These are phyloP conservation scores for Chrysoporthe cubensis DNA, from an alignment of 2,329 filamentous ascomycete genomes.

Conservation along the genomic window DNA sequence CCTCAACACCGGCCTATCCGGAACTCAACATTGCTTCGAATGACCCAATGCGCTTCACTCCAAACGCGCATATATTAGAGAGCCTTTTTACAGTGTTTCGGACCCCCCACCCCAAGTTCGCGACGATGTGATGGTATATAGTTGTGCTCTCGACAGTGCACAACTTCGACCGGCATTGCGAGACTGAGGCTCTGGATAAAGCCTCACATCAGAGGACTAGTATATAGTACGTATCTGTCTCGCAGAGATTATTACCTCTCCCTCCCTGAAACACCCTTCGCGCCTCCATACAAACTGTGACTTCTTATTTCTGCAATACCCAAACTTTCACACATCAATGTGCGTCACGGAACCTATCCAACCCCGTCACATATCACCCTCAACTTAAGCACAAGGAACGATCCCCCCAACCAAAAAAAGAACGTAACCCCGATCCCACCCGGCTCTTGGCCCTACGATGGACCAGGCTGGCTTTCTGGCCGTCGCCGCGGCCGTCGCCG, in stretches of 20 bases:
- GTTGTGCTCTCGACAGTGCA: too few relatives aligned
- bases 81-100: background rate
- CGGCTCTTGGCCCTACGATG: background rate
- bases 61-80: background rate
- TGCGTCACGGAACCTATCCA: too few relatives aligned
- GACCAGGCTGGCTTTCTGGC: background rate
- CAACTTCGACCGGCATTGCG: too few relatives aligned
- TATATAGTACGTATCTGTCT: too few relatives aligned
- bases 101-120: background rate
- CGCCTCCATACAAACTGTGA: too few relatives aligned
- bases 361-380: background rate
- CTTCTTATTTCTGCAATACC: too few relatives aligned
- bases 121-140: background rate
- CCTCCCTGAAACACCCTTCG: too few relatives aligned
- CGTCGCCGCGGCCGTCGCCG: slow-evolving; percentile 7
- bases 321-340: too few relatives aligned
- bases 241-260: too few relatives aligned
- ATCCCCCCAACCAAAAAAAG: background rate
- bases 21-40: background rate
- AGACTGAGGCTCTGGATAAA: too few relatives aligned
- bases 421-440: background rate
- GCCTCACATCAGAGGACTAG: too few relatives aligned
- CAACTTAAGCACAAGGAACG: background rate
- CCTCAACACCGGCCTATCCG: background rate
- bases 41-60: background rate